Conservation (phyloP, 2,329 filamentous ascomycete genomes). For the Passalora sequoiae region DNA sequence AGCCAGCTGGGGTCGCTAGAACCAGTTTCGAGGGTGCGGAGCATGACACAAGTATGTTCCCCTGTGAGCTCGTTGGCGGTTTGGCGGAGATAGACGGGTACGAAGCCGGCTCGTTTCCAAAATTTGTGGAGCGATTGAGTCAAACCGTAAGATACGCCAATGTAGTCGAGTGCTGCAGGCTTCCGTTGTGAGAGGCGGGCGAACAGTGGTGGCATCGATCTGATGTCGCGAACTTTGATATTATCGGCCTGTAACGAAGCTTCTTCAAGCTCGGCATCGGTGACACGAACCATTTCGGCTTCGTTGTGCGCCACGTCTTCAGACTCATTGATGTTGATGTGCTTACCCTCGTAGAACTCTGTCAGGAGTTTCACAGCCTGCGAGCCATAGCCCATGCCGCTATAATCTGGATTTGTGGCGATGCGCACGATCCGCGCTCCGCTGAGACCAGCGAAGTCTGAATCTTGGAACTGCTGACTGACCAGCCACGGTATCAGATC, state of each 20-base stretch:
- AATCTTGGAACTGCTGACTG: slow-evolving; percentile 96
- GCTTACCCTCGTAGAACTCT: slow-evolving; percentile 94
- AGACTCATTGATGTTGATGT: slow-evolving; percentile 74
- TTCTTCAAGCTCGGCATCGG: slow-evolving; percentile 73
- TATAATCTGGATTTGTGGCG: slow-evolving; percentile 91
- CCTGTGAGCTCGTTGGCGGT: slow-evolving; percentile 94
- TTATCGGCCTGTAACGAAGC: slow-evolving; percentile 77
- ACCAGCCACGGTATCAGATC: slow-evolving; percentile 97
- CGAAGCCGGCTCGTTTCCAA: slow-evolving; percentile 85
- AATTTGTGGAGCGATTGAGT: slow-evolving; percentile 87
- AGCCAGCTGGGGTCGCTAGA: slow-evolving; percentile 73
- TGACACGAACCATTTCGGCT: slow-evolving; percentile 65
- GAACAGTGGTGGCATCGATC: slow-evolving; percentile 88
- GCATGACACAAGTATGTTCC: slow-evolving; percentile 97
- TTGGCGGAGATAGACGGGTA: slow-evolving; percentile 88
- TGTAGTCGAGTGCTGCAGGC: slow-evolving; percentile 76
- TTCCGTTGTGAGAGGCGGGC: slow-evolving; percentile 78
- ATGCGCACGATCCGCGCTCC: slow-evolving; percentile 90
- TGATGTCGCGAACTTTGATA: slow-evolving; percentile 83
- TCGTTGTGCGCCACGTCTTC: slow-evolving; percentile 45
- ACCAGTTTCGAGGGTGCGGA: slow-evolving; percentile 64
- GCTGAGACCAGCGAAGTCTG: slow-evolving; percentile 89
- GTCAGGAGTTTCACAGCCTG: slow-evolving; percentile 79
- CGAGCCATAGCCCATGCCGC: slow-evolving; percentile 87
- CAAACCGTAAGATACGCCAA: slow-evolving; percentile 92